These are phyloP conservation scores for Nannizzia gypsea DNA, from an alignment of 2,329 filamentous ascomycete genomes.

Conservation along the genomic window DNA sequence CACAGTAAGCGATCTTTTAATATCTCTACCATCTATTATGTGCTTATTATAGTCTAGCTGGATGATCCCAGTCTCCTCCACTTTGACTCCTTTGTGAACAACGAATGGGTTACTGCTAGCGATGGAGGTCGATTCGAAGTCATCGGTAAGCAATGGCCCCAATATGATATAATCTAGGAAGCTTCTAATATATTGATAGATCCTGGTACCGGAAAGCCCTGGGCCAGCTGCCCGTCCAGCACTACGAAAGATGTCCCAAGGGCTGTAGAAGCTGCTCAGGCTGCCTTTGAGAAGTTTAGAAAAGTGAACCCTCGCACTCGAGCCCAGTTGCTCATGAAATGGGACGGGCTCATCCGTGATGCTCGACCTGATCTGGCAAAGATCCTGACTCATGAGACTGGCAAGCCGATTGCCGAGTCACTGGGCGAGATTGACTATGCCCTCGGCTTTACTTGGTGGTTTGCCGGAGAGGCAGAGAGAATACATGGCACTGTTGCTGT, in stretches of 20 bases:
- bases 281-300: conserved; percentile 49
- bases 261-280: conserved; percentile 48
- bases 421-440: conserved; percentile 62
- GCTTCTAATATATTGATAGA: conserved; percentile 26
- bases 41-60: conserved; percentile 24
- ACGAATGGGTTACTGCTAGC: conserved; percentile 36
- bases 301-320: conserved; percentile 49
- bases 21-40: background rate
- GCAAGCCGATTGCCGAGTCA: conserved; percentile 68
- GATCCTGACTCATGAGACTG: conserved; percentile 82
- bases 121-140: conserved; percentile 42
- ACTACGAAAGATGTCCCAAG: conserved; percentile 48
- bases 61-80: conserved; percentile 39
- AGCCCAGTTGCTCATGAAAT: conserved; percentile 52
- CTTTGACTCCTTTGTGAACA: conserved; percentile 41
- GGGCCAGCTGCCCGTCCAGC: conserved; percentile 42
- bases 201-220: conserved; percentile 41
- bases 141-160: conserved; percentile 25
- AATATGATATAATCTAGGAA: background rate
- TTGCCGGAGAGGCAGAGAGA: conserved; percentile 64
- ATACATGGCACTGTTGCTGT: conserved; percentile 65
- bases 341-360: conserved; percentile 52
- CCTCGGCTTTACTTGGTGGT: conserved; percentile 69
- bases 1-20: conserved; percentile 19
- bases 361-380: conserved; percentile 61